Conservation (phyloP, 2,329 filamentous ascomycete genomes). For the Proliferodiscus dingleyae region DNA sequence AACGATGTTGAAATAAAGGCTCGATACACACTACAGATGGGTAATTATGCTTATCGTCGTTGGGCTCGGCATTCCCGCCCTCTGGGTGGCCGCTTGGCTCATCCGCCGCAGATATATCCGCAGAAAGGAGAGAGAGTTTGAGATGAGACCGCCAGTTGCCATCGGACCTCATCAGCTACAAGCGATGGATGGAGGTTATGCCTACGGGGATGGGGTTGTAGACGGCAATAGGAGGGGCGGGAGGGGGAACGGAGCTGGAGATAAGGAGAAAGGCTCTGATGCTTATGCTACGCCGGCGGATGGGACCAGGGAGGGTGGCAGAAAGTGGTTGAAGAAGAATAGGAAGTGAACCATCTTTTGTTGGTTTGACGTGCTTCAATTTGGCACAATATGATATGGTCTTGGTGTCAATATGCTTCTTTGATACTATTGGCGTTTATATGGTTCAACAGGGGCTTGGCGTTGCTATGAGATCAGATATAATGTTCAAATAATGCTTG, state of each 20-base stretch:
- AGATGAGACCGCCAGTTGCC: conserved; percentile 33
- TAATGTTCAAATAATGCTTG: too few relatives aligned
- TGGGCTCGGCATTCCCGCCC: conserved; percentile 59
- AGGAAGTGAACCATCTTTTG: conserved; percentile 3
- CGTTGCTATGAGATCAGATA: too few relatives aligned
- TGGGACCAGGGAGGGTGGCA: conserved; percentile 9
- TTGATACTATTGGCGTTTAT: too few relatives aligned
- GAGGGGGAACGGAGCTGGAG: conserved; percentile 2
- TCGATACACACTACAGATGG: conserved; percentile 70
- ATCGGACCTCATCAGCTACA: conserved; percentile 36
- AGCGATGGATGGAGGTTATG: conserved; percentile 22
- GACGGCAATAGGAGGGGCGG: conserved; percentile 5
- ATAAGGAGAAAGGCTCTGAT: not conserved
- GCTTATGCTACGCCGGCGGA: conserved; percentile 13
- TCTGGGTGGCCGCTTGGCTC: conserved; percentile 64
- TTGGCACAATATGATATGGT: too few relatives aligned
- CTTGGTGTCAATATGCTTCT: too few relatives aligned
- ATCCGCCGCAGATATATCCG: conserved; percentile 70
- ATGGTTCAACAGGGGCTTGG: too few relatives aligned
- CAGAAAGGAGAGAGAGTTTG: conserved; percentile 53
- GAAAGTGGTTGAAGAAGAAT: conserved; percentile 16
- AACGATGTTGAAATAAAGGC: conserved; percentile 42
- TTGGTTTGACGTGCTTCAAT: too few relatives aligned
- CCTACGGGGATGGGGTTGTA: conserved; percentile 16
- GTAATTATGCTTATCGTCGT: conserved; percentile 76